Conservation (phyloP, 805 yeast genomes). For the Nakazawaea laoshanensis region DNA sequence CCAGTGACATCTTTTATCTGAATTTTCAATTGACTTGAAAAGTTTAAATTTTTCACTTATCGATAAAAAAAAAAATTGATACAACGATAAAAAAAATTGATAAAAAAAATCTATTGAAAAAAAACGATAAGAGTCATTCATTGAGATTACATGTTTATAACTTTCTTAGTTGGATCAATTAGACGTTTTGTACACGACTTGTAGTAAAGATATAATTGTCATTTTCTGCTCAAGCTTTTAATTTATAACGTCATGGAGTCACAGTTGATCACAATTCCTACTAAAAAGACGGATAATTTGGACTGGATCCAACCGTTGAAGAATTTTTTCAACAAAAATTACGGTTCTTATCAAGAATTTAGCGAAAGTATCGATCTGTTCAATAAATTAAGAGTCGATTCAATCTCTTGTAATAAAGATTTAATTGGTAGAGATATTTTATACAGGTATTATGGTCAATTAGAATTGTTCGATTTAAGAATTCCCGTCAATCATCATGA, state of each 20-base stretch:
- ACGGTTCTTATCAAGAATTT: conserved; percentile 55
- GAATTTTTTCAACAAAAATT: conserved; percentile 46
- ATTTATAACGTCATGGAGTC: conserved; percentile 14
- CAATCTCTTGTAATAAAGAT: conserved; percentile 38
- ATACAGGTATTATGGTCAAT: conserved; percentile 68
- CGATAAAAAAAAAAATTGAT: too few species aligned
- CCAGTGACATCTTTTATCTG: conserved; percentile 2
- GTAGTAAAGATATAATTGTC: too few species aligned
- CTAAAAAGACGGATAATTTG: conserved; percentile 43
- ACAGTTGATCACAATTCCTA: conserved; percentile 20
- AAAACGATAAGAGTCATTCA: too few species aligned
- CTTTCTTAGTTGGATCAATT: too few species aligned
- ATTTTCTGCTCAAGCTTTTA: too few species aligned
- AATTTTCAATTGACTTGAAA: neutral
- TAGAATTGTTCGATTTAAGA: conserved; percentile 73
- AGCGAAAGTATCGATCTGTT: conserved; percentile 45
- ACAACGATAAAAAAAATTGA: too few species aligned
- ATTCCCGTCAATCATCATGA: conserved; percentile 50
- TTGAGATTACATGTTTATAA: too few species aligned
- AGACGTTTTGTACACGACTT: too few species aligned
- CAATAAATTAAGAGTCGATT: conserved; percentile 51
- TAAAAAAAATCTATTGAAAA: too few species aligned
- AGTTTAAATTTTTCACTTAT: too few species aligned
- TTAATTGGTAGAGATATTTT: conserved; percentile 41
- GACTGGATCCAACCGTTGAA: conserved; percentile 63